Conservation (phyloP, 1,284 basidiomycete species). For the Microbotryum violaceum region DNA sequence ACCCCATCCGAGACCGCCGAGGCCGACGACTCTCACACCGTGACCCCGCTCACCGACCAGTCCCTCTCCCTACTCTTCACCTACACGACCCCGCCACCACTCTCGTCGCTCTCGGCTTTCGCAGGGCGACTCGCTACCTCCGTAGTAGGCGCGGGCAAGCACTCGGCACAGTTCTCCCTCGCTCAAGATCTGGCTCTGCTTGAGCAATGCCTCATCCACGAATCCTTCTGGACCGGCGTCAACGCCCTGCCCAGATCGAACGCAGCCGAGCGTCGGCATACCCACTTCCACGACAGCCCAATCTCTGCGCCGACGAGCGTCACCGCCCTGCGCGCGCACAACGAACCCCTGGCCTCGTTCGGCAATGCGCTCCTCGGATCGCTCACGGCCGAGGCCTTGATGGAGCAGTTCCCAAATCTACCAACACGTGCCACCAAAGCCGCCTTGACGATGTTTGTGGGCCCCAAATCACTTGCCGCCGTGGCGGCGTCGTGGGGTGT, state of each 20-base stretch:
- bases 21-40: constrained; percentile 6
- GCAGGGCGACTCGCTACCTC: constrained; percentile 49
- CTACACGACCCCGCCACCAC: constrained; percentile 51
- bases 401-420: constrained; percentile 77
- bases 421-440: constrained; percentile 82
- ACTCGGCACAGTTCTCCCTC: constrained; percentile 10
- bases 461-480: constrained; percentile 68
- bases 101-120: constrained; percentile 63
- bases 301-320: constrained; percentile 38
- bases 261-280: not conserved
- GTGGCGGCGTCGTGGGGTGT: constrained; percentile 55
- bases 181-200: constrained; percentile 41
- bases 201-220: constrained; percentile 71
- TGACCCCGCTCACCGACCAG: constrained; percentile 15
- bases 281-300: constrained; percentile 48
- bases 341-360: constrained; percentile 67
- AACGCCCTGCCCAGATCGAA: constrained; percentile 4
- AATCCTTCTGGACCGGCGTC: constrained; percentile 51
- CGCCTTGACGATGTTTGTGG: constrained; percentile 83
- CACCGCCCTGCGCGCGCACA: constrained; percentile 55
- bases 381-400: constrained; percentile 78
- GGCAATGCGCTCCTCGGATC: constrained; percentile 89
- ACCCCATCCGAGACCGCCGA: not conserved
- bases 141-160: not conserved
- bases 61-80: constrained; percentile 30